phyloP scores from a whole-genome alignment of 495 filamentous ascomycete genomes.

The Penicillium samsonianum region DNA sequence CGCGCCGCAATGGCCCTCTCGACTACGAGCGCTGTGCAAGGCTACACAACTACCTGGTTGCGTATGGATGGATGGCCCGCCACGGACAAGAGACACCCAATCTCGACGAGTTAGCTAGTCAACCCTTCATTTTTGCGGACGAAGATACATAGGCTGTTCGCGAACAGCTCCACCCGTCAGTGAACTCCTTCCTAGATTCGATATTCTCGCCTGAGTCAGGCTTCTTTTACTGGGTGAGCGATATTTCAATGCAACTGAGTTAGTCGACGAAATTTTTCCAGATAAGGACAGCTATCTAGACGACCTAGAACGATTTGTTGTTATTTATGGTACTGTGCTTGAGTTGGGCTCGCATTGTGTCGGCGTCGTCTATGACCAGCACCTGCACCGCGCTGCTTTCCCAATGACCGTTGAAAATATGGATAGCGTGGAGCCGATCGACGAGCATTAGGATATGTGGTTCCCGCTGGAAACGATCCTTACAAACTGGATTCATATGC shows the following conservation, averaged over 20 bases:
- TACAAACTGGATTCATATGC: not conserved
- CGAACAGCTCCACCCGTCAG: not conserved
- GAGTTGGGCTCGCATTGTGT: not conserved
- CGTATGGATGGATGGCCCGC: not conserved
- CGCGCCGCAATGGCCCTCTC: too few species aligned
- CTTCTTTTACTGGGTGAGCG: not conserved
- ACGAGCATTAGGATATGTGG: not conserved
- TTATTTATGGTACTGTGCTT: not conserved
- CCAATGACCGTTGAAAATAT: not conserved
- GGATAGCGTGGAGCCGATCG: not conserved
- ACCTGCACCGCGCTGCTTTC: not conserved
- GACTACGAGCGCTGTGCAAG: not conserved
- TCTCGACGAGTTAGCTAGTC: not conserved
- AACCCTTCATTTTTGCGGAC: not conserved
- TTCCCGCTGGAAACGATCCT: not conserved
- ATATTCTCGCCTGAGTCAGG: not conserved
- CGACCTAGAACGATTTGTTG: not conserved
- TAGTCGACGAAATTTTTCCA: not conserved
- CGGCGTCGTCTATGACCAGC: not conserved
- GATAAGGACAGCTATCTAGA: not conserved
- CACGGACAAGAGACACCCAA: not conserved
- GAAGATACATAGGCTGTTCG: not conserved
- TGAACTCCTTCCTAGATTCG: not conserved
- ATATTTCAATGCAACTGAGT: not conserved
- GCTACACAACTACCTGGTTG: not conserved